Evolutionary conservation across 108 stramenopile species (phyloP).

Genomic region (Cyclotella choctawhatcheeana): DNA sequence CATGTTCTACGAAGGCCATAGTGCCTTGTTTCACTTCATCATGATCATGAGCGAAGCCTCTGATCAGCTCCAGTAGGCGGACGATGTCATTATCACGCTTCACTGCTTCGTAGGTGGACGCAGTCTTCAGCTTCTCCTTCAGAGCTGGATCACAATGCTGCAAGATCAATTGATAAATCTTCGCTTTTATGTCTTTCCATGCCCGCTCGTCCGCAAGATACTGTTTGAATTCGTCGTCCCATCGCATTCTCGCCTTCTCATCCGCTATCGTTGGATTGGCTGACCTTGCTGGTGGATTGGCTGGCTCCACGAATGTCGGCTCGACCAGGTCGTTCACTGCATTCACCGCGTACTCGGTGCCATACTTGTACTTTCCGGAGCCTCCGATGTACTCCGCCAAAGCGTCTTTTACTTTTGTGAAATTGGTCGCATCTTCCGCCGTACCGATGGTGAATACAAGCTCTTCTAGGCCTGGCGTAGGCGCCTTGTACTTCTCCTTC

Average conservation of each 20-base stretch:
- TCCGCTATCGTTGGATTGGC: background rate
- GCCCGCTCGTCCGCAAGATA: background rate
- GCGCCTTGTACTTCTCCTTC: conserved; percentile 60
- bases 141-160: background rate
- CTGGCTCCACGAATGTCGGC: background rate
- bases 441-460: background rate
- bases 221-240: background rate
- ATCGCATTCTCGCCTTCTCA: background rate
- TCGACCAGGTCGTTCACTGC: background rate
- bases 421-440: background rate
- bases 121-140: background rate
- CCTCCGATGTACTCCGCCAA: background rate
- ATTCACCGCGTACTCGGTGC: background rate
- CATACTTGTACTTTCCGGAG: background rate
- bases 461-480: background rate
- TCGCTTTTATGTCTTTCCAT: background rate
- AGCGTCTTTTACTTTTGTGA: background rate
- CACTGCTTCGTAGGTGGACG: background rate
- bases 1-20: background rate
- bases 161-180: conserved; percentile 3
- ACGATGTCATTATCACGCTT: background rate
- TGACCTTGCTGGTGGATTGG: background rate
- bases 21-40: conserved; percentile 10
- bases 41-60: background rate
- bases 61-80: conserved; percentile 1